Evolutionary conservation across 2,329 filamentous ascomycete genomes (phyloP), one percentile per base, ranked within the genome.

Genomic region (Metarhizium humberi): DNA sequence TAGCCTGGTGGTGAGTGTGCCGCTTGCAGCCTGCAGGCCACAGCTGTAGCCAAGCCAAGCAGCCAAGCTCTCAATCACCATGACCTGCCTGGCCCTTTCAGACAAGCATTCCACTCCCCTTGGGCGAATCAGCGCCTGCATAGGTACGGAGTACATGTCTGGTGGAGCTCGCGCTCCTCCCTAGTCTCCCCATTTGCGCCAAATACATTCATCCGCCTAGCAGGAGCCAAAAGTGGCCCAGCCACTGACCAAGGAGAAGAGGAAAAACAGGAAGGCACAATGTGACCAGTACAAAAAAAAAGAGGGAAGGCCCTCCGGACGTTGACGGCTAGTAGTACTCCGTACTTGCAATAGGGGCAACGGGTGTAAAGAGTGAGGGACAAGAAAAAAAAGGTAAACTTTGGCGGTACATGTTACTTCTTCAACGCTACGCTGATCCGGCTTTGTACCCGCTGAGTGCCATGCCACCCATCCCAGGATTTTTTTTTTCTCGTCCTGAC

Each of bases 241-340:
- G 7, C 30, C 29, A 42, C 46, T 53, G 51, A 42, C 53, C 51
- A 53, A 50, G 50, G 59, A 60, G 66, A 61, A 63, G 61, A 48
- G 50, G 25, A 25, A 25, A 42, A 51, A 42, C 18, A 60, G 56
- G 58, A 57, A 56, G 56, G 58, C 30, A 29, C 10, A 51, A 34
- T 14, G 30, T 30, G 40, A 36, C 51, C 51, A 52, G 51, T 45
- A 8, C 25, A 25, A 25, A 25, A 52, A 52, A 38, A 40, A n/a
- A 14, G 40, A 54, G 53, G 40, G 18, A 49, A 34, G 13, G 16
- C 25, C 25, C 25, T 25, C 25, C 25, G 25, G 4, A 25, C 25
- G 25, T 25, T 25, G 25, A 25, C 25, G 25, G 25, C 25, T 25
- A 25, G 25, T 25, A 25, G 3, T 25, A 25, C 20, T 20, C 20